Percentiles rank a stretch among this genome's conserved stretches.
phyloP scores from a whole-genome alignment of 2,329 filamentous ascomycete genomes.

The Epichloe typhina region DNA sequence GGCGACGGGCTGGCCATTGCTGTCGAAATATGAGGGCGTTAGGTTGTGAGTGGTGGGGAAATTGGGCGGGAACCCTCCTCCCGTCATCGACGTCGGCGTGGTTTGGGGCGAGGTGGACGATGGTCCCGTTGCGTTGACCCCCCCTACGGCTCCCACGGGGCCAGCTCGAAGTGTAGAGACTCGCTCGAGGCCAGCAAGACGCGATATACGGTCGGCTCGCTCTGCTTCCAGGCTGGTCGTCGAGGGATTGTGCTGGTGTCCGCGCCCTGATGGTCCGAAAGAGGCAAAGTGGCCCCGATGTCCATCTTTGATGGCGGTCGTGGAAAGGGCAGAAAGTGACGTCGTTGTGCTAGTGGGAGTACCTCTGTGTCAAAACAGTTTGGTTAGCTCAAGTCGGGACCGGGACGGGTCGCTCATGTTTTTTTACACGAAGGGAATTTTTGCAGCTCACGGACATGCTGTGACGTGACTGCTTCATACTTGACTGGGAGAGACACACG shows the following conservation, averaged over 20 bases:
- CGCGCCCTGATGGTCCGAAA: slow-evolving; percentile 32
- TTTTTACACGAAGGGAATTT: too few relatives aligned
- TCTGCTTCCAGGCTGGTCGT: slow-evolving; percentile 76
- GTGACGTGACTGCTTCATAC: not conserved
- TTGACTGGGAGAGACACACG: slow-evolving; percentile 41
- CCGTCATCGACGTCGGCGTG: slow-evolving; percentile 34
- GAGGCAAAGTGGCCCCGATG: slow-evolving; percentile 66
- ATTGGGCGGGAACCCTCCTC: slow-evolving; percentile 24
- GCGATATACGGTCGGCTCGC: slow-evolving; percentile 88
- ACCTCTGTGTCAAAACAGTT: slow-evolving; percentile 28
- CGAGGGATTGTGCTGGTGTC: slow-evolving; percentile 44
- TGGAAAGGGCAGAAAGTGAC: slow-evolving; percentile 81
- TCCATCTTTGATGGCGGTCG: slow-evolving; percentile 91
- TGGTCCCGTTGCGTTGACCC: slow-evolving; percentile 9
- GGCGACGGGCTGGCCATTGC: slow-evolving; percentile 52
- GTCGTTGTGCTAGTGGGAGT: slow-evolving; percentile 89
- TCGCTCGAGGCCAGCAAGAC: slow-evolving; percentile 80
- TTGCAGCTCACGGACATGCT: not conserved
- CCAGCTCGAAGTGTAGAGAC: slow-evolving; percentile 61
- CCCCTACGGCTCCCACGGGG: slow-evolving; percentile 22
- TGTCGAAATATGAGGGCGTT: slow-evolving; percentile 68
- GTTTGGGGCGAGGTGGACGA: slow-evolving; percentile 35
- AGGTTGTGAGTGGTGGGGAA: slow-evolving; percentile 26
- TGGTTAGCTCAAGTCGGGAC: not conserved
- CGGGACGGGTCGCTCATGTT: not conserved